Percentiles rank a stretch among this genome's conserved stretches.
Evolutionary conservation across 164 flowering plant species (phyloP).

Genomic region (Buxus sempervirens): DNA sequence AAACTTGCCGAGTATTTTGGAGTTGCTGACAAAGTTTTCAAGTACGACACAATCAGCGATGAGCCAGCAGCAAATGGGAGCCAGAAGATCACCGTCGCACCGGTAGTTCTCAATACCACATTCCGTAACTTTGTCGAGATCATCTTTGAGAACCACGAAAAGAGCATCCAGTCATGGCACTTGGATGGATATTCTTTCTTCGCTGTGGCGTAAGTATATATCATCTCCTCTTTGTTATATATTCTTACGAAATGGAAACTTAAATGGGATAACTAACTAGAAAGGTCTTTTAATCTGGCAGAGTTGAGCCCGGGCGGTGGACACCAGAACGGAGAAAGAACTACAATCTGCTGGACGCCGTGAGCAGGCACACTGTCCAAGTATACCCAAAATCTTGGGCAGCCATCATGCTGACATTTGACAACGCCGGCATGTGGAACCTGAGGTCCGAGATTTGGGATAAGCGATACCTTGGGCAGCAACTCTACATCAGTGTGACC

Average conservation of each 20-base stretch:
- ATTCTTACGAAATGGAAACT: too few relatives aligned
- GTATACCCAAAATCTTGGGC: conserved; percentile 52
- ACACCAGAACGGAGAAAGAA: conserved; percentile 39
- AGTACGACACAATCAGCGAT: conserved; percentile 33
- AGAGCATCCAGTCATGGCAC: conserved; percentile 42
- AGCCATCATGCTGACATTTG: conserved; percentile 45
- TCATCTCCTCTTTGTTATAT: too few relatives aligned
- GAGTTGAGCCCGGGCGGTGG: conserved; percentile 46
- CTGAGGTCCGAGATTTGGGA: conserved; percentile 32
- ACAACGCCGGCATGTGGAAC: conserved; percentile 59
- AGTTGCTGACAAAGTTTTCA: conserved; percentile 25
- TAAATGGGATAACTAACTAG: too few relatives aligned
- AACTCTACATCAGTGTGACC: conserved; percentile 40
- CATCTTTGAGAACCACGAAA: conserved; percentile 51
- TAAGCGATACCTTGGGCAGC: conserved; percentile 47
- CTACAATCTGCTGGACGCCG: conserved; percentile 49
- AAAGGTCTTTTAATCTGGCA: too few relatives aligned
- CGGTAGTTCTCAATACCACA: conserved; percentile 32
- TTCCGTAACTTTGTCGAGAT: conserved; percentile 46
- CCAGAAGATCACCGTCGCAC: conserved; percentile 11
- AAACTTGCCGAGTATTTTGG: conserved; percentile 45
- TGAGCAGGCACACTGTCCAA: conserved; percentile 48
- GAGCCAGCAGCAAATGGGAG: conserved; percentile 17
- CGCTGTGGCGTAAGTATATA: conserved; percentile 38
- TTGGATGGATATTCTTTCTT: conserved; percentile 51